Evolutionary conservation across 2,329 filamentous ascomycete genomes (phyloP), one percentile per base, ranked within the genome.

Genomic region (Curvularia hawaiiensis): DNA sequence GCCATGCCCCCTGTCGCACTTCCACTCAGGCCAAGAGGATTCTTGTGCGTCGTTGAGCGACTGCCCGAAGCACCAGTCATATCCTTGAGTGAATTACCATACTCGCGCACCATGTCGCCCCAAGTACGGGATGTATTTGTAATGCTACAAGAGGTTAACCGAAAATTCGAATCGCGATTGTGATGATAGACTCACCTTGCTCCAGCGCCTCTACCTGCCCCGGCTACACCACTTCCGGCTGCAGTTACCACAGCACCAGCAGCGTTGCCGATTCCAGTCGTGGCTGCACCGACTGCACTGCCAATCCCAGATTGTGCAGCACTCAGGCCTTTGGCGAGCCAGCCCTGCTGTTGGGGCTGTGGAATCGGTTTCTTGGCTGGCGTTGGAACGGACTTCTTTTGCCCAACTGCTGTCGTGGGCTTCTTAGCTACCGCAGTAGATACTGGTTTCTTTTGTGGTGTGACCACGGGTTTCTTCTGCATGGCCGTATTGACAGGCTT

Each of bases 61-160:
- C 74, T 66, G 5, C 80, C 80, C 3, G 72, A 69, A 1, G 81
- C 79, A 35, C 77, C 78, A 1, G 80, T 77, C 5, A 72, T 67
- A 62, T 82, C 80, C 61, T 83, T 83, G 68, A 83, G 78, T 31
- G 75, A 75, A 66, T 83, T 82, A 26, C 80, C 80, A 57, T 82
- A 82, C 40, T 78, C 79, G 41, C 80, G 77, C 3, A 82, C 77
- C 45, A 77, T 73, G 64, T 82, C 79, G 52, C 79, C 80, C 80
- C 79, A 82, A 46, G 69, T 67, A 41, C 79, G 75, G 3, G 79
- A 78, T 3, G 78, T 76, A 56, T 78, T 76, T 46, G 80, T 68
- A 43, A 83, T 77, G 39, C 79, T 79, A 58, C 33, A 1, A 26
- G 1, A 12, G 18, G n/a, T 58, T n/a, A 58, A 39, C 44, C 2